A percentile compares a stretch with the other conserved stretches of the same genome.
Evolutionary conservation across 257 asterid genomes (phyloP).

Genomic region (Handroanthus guayacan): DNA sequence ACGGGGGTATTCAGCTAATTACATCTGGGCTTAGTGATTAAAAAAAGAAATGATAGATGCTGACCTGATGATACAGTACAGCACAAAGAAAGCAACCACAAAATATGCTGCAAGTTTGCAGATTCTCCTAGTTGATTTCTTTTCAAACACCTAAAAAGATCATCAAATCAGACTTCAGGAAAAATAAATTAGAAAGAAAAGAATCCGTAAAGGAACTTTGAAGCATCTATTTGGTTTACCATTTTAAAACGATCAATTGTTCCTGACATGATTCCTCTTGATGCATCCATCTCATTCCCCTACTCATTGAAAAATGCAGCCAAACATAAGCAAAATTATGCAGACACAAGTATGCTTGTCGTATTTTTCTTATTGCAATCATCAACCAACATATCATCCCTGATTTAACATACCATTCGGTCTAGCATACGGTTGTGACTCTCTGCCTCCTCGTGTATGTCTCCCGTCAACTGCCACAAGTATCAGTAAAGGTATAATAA

Average conservation of each 20-base stretch:
- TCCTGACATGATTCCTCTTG: constrained; percentile 91
- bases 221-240: constrained; percentile 52
- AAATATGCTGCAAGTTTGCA: constrained; percentile 83
- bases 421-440: constrained; percentile 86
- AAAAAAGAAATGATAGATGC: constrained; percentile 43
- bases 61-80: constrained; percentile 74
- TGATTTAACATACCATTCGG: constrained; percentile 62
- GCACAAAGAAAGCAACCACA: constrained; percentile 66
- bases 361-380: constrained; percentile 2
- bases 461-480: constrained; percentile 84
- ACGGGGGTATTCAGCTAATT: too few relatives aligned
- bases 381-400: constrained; percentile 41
- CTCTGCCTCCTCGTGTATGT: constrained; percentile 94
- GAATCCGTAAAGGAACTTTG: not conserved
- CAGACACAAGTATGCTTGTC: not conserved
- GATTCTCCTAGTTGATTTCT: constrained; percentile 73
- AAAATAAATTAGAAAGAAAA: constrained; percentile 28
- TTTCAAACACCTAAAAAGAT: constrained; percentile 80
- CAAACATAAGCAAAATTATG: constrained; percentile 18
- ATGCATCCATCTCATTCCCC: constrained; percentile 95
- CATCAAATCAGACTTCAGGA: constrained; percentile 35
- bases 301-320: constrained; percentile 33
- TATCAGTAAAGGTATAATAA: not conserved
- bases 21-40: not conserved
- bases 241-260: constrained; percentile 91